phyloP scores from a whole-genome alignment of 2,329 filamentous ascomycete genomes.

The Colletotrichum karsti region DNA sequence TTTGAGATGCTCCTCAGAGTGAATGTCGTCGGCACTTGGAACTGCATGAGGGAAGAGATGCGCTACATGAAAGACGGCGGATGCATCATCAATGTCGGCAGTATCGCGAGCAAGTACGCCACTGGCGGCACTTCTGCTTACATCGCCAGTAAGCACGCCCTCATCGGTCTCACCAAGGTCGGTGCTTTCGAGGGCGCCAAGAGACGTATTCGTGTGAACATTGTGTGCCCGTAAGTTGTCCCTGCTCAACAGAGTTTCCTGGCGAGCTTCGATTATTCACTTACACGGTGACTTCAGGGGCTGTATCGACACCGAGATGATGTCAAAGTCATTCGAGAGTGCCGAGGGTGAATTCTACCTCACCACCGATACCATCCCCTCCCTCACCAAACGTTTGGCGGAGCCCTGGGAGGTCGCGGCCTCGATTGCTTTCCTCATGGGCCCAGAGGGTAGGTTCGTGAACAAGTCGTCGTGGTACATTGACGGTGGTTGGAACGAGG shows the following conservation, averaged over 20 bases:
- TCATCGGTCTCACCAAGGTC: conserved; percentile 36
- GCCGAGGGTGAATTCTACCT: conserved; percentile 25
- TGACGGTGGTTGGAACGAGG: conserved; percentile 51
- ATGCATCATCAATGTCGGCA: conserved; percentile 58
- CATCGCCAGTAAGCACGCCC: conserved; percentile 41
- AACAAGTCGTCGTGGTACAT: conserved; percentile 33
- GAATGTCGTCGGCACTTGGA: conserved; percentile 36
- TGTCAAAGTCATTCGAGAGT: conserved; percentile 35
- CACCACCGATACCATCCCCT: conserved; percentile 29
- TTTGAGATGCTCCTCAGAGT: conserved; percentile 34
- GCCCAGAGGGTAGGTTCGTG: conserved; percentile 42
- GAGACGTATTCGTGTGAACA: conserved; percentile 26
- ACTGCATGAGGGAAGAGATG: conserved; percentile 38
- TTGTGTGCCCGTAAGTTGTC: conserved; percentile 16
- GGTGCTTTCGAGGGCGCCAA: conserved; percentile 37
- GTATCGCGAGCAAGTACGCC: conserved; percentile 51
- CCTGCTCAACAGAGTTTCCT: background rate
- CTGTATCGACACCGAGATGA: conserved; percentile 39
- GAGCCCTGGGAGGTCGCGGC: conserved; percentile 39
- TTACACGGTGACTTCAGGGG: conserved; percentile 30
- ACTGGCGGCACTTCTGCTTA: conserved; percentile 42
- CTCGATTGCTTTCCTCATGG: conserved; percentile 39
- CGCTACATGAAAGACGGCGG: conserved; percentile 48
- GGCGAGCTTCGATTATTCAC: background rate
- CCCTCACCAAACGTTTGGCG: conserved; percentile 36